Evolutionary conservation across 768 basidiomycete genomes (phyloP), one percentile per base, ranked within the genome.

Genomic region (Cyclocybe aegerita): DNA sequence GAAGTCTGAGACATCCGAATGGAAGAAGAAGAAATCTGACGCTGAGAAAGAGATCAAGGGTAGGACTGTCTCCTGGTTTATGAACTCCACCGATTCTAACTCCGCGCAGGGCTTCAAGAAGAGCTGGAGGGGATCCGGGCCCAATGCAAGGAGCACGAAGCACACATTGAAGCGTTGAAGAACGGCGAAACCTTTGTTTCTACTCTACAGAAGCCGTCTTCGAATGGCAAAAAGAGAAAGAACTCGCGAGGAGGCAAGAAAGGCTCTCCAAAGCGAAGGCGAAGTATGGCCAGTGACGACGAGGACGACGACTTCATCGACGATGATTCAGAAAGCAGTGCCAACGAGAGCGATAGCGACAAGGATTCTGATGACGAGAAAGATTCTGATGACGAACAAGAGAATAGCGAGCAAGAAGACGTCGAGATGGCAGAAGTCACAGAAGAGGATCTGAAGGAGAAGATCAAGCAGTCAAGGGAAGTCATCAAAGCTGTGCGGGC

Each of bases 191-290:
- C 67, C 0, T 82, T 79, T 53, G 68, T 60, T 17, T 72, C 79
- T 9, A 66, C 54, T 36, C 55, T 81, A 35, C 67, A 58, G 33
- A 45, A 59, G 34, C 53, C 48, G 45, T 56, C 45, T n/a, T 41
- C 55, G 2, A 49, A 52, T 6, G 62, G 67, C 36, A 79, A 72
- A 58, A 85, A 85, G 60, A 69, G 83, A 43, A 84, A 82, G 66
- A 76, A 74, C 53, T 54, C 52, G 4, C 55, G 71, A 7, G 62
- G 63, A 16, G 74, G 71, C 23, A 74, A 72, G 58, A 59, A 63
- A 36, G 72, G 70, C 4, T 70, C 77, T 0, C 58, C 74, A 1
- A 85, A 85, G 63, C 71, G 74, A 35, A 65, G 66, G 38, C 73
- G 72, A 48, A 64, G 60, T 31, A 33, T 43, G 45, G 54, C 52